Evolutionary conservation across 495 filamentous ascomycete species (phyloP).

Genomic region (Hypomontagnella submonticulosa): DNA sequence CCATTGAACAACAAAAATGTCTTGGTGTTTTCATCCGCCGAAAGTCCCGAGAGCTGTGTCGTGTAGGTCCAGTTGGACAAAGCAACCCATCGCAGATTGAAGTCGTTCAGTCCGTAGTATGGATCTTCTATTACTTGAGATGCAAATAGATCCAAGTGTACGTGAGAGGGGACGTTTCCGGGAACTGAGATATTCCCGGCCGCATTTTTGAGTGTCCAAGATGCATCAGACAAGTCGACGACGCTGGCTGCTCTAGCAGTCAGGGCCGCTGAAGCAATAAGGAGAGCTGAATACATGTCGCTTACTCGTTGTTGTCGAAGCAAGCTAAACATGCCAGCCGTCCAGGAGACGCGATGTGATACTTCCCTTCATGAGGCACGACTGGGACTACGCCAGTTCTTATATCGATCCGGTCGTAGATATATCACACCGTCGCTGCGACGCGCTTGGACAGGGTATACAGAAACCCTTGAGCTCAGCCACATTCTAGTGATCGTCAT

Average conservation of each 20-base stretch:
- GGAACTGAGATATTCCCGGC: constrained; percentile 66
- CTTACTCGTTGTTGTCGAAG: constrained; percentile 1
- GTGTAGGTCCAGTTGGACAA: constrained; percentile 74
- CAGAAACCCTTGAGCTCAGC: no score
- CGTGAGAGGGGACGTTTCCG: constrained; percentile 70
- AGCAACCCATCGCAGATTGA: constrained; percentile 70
- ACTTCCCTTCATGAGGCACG: no score
- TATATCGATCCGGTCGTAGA: no score
- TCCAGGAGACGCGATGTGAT: no score
- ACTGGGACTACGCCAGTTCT: no score
- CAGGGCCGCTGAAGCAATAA: constrained; percentile 14
- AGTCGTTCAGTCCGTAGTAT: constrained; percentile 69
- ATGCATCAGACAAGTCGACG: constrained; percentile 61
- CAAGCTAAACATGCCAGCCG: background rate
- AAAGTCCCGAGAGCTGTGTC: constrained; percentile 60
- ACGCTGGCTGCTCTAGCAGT: constrained; percentile 46
- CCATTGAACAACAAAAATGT: constrained; percentile 73
- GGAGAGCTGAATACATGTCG: constrained; percentile 14
- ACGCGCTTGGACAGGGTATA: no score
- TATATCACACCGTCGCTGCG: no score
- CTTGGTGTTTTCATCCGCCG: constrained; percentile 35
- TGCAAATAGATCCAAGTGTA: constrained; percentile 68
- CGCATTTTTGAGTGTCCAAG: constrained; percentile 67
- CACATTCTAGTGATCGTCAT: no score
- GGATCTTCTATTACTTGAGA: constrained; percentile 66